Conservation (phyloP, 345 rosid species). For the Syzygium jambos region DNA sequence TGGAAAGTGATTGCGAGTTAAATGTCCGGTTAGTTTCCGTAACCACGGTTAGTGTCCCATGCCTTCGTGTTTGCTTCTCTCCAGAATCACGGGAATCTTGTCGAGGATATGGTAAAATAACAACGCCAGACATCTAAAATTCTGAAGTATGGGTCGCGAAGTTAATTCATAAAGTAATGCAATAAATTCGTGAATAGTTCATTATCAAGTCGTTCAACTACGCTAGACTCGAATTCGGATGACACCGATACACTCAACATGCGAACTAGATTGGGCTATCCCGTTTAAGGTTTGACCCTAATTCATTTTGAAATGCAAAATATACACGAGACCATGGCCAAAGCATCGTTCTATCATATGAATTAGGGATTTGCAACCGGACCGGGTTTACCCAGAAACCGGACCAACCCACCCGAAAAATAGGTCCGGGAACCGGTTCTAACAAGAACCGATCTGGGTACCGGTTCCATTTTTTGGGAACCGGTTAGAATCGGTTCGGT, state of each 20-base stretch:
- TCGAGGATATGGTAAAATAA: background rate
- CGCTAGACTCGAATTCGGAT: no score
- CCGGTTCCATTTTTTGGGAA: no score
- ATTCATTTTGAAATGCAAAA: background rate
- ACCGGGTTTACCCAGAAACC: no score
- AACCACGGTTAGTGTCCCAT: conserved; percentile 8
- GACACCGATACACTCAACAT: background rate
- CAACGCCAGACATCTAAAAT: background rate
- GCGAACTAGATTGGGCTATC: background rate
- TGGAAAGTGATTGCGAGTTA: conserved; percentile 6
- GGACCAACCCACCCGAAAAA: no score
- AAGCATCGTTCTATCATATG: background rate
- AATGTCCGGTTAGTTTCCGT: conserved; percentile 5
- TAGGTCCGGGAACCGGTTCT: no score
- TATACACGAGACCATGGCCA: background rate
- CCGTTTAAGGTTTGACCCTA: background rate
- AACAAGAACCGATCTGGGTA: no score
- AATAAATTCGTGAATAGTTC: background rate
- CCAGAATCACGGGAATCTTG: no score
- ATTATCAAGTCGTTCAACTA: background rate
- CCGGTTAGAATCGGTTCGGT: no score
- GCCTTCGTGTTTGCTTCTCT: no score
- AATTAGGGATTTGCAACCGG: no score
- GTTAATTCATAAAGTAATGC: background rate
- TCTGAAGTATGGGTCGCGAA: background rate